Conservation (phyloP, 2,329 filamentous ascomycete species). For the Fusarium secorum region DNA sequence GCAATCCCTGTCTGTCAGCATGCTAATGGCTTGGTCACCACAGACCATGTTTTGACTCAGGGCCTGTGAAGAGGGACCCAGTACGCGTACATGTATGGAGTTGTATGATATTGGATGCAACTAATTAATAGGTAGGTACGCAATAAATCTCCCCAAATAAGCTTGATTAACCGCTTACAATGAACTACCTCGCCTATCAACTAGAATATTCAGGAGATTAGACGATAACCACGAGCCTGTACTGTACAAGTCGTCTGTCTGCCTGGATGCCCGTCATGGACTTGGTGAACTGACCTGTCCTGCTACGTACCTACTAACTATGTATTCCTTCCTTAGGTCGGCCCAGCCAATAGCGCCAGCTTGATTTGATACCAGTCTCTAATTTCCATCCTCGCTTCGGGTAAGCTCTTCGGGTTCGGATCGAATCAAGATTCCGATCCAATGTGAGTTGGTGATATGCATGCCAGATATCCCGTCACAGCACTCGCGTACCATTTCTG, state of each 20-base stretch:
- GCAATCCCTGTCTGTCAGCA: neutral
- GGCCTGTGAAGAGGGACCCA: neutral
- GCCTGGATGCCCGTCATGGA: constrained; percentile 2
- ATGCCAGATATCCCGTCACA: neutral
- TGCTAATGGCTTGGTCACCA: neutral
- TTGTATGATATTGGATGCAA: neutral
- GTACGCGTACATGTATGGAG: neutral
- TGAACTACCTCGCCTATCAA: neutral
- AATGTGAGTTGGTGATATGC: constrained; percentile 10
- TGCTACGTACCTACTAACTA: neutral
- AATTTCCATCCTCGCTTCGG: constrained; percentile 4
- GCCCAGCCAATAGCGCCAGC: constrained; percentile 15
- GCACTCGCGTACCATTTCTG: neutral
- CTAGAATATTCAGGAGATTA: neutral
- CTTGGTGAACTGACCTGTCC: neutral
- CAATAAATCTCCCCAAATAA: neutral
- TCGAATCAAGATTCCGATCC: constrained; percentile 22
- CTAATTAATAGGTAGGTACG: neutral
- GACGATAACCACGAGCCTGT: neutral
- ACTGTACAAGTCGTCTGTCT: neutral
- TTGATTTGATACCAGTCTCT: neutral
- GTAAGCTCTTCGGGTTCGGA: constrained; percentile 31
- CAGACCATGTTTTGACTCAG: neutral
- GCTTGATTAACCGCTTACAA: neutral
- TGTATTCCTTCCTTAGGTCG: neutral